These are phyloP conservation scores for Pichia paraexigua DNA, from an alignment of 805 yeast species.

Conservation along the genomic window DNA sequence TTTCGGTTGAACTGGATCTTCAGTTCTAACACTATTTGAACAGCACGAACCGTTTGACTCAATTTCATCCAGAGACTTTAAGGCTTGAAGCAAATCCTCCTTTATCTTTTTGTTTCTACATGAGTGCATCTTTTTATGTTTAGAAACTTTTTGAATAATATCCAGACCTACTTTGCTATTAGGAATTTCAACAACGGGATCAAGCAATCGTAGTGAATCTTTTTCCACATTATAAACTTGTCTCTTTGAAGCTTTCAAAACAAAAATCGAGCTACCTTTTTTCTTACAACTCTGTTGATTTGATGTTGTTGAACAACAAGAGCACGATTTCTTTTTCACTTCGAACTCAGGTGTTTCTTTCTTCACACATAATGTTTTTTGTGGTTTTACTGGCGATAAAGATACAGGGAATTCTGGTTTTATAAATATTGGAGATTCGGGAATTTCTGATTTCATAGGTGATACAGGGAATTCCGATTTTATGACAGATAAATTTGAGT, in stretches of 20 bases:
- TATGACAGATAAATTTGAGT: background rate
- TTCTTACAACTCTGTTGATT: conserved; percentile 3
- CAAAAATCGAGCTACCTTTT: conserved; percentile 20
- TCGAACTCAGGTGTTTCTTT: background rate
- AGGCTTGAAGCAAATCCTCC: background rate
- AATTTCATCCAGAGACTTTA: background rate
- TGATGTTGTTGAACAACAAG: background rate
- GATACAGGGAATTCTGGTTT: background rate
- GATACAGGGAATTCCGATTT: background rate
- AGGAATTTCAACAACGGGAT: conserved; percentile 29
- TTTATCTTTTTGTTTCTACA: conserved; percentile 1
- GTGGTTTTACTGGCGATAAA: background rate
- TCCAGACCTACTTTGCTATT: conserved; percentile 27
- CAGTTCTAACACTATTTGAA: background rate
- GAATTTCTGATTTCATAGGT: background rate
- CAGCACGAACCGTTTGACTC: background rate
- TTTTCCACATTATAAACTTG: conserved; percentile 31
- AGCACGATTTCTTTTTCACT: background rate
- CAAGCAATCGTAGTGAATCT: conserved; percentile 26
- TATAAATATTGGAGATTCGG: background rate
- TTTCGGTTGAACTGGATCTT: background rate
- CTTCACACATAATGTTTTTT: background rate
- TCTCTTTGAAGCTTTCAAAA: conserved; percentile 28
- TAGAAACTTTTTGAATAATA: conserved; percentile 19
- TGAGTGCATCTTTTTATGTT: conserved; percentile 6